These are phyloP conservation scores for Dendrobium catenatum DNA, from an alignment of 106 monocot species.

Conservation along the genomic window DNA sequence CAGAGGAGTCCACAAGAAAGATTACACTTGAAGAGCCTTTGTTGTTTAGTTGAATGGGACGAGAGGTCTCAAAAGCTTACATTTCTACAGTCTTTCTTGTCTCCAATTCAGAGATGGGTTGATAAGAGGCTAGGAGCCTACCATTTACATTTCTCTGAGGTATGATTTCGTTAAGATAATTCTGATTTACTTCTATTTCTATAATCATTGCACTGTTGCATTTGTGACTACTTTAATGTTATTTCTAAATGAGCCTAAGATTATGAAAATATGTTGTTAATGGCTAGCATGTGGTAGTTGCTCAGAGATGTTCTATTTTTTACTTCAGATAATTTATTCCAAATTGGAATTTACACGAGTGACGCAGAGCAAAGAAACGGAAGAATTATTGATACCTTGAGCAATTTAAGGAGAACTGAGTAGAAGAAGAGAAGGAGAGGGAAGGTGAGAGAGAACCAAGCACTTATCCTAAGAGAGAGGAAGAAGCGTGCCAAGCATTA, in stretches of 20 bases:
- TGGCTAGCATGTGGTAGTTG: neutral
- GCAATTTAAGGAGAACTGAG: neutral
- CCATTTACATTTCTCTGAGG: slow-evolving; percentile 86
- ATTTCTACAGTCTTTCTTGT: slow-evolving; percentile 74
- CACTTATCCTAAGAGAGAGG: neutral
- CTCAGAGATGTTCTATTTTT: neutral
- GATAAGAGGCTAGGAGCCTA: slow-evolving; percentile 86
- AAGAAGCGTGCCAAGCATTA: neutral
- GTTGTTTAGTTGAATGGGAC: slow-evolving; percentile 60
- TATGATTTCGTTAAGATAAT: slow-evolving; percentile 13
- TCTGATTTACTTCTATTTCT: neutral
- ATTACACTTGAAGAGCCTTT: slow-evolving; percentile 76
- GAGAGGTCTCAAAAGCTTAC: slow-evolving; percentile 49
- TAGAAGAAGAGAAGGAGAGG: neutral
- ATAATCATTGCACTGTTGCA: neutral
- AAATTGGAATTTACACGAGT: neutral
- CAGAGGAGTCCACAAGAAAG: slow-evolving; percentile 90
- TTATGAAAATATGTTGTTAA: neutral
- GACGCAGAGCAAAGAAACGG: neutral
- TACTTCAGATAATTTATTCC: neutral
- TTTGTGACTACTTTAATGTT: neutral
- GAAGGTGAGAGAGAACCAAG: neutral
- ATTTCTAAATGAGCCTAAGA: neutral
- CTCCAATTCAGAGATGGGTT: slow-evolving; percentile 77
- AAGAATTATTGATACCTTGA: neutral